Evolutionary conservation across 139 green algal genomes (phyloP).

Genomic region (Chlorella sp.): DNA sequence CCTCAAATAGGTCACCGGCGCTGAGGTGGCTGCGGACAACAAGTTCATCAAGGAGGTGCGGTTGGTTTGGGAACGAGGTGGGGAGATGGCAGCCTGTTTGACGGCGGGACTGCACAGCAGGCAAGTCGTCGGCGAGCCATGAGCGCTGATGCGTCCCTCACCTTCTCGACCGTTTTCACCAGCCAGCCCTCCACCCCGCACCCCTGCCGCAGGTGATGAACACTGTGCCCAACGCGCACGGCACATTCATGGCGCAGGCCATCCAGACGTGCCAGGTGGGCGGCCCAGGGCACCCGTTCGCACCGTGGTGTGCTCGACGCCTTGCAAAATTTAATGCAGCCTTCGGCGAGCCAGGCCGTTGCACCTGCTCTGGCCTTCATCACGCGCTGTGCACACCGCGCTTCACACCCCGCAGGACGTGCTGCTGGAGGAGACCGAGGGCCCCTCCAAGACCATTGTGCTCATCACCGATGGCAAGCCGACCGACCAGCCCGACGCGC

Average conservation of each 20-base stretch:
- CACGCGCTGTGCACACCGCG: not conserved
- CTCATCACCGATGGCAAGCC: constrained; percentile 20
- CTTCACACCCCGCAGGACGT: not conserved
- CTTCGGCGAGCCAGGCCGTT: no score
- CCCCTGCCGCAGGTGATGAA: not conserved
- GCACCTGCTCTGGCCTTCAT: not conserved
- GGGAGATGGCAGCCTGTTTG: no score
- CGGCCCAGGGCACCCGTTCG: no score
- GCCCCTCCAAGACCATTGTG: constrained; percentile 6
- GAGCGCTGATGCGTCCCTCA: no score
- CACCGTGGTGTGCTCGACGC: no score
- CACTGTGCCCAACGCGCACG: constrained; percentile 10
- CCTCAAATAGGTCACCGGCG: constrained; percentile 15
- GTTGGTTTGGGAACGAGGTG: no score
- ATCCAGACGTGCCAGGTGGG: constrained; percentile 21
- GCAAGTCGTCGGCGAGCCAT: no score
- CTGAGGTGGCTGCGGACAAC: not conserved
- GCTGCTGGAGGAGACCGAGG: not conserved
- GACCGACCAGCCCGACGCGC: not conserved
- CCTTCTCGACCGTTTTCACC: no score
- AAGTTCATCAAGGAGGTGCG: not conserved
- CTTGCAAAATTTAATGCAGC: not conserved
- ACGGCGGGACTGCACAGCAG: no score
- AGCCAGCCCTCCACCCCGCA: no score
- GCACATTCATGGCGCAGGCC: constrained; percentile 23